A percentile compares a stretch with the other conserved stretches of the same genome.
These are phyloP conservation scores for Catharanthus roseus DNA, from an alignment of 257 asterid genomes.

Conservation along the genomic window DNA sequence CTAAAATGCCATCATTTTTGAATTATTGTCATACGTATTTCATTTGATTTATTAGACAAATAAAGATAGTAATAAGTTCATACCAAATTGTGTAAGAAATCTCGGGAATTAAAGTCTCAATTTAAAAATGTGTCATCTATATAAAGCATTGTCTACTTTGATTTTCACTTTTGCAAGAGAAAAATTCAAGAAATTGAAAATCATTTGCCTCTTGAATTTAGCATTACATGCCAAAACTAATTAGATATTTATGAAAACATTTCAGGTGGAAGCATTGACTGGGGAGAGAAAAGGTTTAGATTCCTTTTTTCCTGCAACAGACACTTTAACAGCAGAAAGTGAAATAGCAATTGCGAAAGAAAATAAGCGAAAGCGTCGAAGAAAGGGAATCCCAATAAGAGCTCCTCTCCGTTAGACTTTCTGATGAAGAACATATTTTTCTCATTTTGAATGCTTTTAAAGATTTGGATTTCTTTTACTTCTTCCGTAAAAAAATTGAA, in stretches of 20 bases:
- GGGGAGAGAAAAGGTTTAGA: neutral
- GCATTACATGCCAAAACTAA: neutral
- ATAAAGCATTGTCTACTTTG: too few relatives aligned
- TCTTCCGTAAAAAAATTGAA: too few relatives aligned
- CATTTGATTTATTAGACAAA: neutral
- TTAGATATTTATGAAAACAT: neutral
- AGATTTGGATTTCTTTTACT: too few relatives aligned
- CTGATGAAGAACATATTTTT: too few relatives aligned
- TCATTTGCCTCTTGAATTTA: neutral
- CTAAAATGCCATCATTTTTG: too few relatives aligned
- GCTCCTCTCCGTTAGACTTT: neutral
- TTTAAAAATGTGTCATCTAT: too few relatives aligned
- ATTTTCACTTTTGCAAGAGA: too few relatives aligned
- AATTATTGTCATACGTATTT: too few relatives aligned
- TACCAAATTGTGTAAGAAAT: too few relatives aligned
- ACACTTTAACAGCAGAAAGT: neutral
- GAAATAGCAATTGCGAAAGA: neutral
- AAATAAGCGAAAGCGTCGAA: neutral
- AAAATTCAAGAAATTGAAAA: too few relatives aligned
- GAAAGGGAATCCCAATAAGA: conserved; percentile 1
- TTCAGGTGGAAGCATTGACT: neutral
- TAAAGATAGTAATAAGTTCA: neutral
- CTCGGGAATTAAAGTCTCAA: too few relatives aligned
- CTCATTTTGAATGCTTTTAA: too few relatives aligned
- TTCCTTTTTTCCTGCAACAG: neutral